Evolutionary conservation across 805 yeast species (phyloP), one percentile per base, ranked within the genome.

Genomic region (Wickerhamiella slavikovae): DNA sequence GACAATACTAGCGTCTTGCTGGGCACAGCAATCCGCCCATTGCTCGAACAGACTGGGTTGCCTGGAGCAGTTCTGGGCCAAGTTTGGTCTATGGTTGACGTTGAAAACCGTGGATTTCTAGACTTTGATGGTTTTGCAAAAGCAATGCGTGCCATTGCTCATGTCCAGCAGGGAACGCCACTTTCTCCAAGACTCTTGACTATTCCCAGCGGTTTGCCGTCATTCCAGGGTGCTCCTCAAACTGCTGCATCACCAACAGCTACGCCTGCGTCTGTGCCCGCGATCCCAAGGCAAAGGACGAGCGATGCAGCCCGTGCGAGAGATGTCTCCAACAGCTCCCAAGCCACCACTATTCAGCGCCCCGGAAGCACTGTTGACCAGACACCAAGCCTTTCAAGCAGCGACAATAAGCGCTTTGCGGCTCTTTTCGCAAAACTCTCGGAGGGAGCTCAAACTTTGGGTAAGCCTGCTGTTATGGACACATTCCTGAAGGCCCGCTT

Each of bases 31-130:
- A 78, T 93, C 9, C 68, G 89, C 39, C 62, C 79, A 9, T 60
- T 91, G 5, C 70, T 89, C 38, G 93, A 82, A 42, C 76, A 75
- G 35, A 71, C 91, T 3, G 91, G 92, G 1, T 60, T 89, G 28
- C 71, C 89, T 4, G 73, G 91, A 3, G 59, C 71, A 12, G 55
- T 66, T 18, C 59, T 89, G 21, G 93, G 94, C 7, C 89, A 82
- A 51, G 72, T 89, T 38, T 89, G 98, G 98, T 83, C 77, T 49
- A 49, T 76, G 21, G 82, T 93, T n/a, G 99, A 89, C 53, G 64
- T 67, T n/a, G 71, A 69, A 35, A 80, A 80, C 54, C 62, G 70
- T 38, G 99, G 99, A 0, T 76, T 72, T 44, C 59, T 89, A 38
- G 74, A 73, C 41, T 78, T 72, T 45, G 60, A 64, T 33, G 85